Base-by-base conservation (phyloP, 1,284 basidiomycete genomes). In the Pseudozyma sp. region DNA sequence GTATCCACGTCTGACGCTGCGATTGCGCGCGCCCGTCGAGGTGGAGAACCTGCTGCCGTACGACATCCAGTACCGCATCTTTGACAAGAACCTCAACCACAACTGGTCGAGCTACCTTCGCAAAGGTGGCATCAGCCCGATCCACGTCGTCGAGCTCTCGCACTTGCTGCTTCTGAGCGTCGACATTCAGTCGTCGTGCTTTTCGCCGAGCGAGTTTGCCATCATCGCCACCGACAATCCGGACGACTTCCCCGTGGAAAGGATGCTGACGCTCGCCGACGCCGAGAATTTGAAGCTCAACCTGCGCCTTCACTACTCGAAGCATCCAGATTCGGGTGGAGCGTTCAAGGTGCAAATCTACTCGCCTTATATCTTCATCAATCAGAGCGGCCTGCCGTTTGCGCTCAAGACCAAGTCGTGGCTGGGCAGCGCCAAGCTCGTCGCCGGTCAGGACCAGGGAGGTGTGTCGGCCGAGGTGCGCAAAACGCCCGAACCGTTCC, bases 331-430 rank as follows among this genome's bases (percentile, higher is more conserved):
- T 65, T 93, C 94, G 11, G 97, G 96, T 4, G 95, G 97, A n/a
- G 94, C 96, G 1, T 97, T 97, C 88, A 96, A 94, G 85, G 93
- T 98, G 1, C 96, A 99, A 85, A 91, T 99, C 55, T 99, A 94
- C 84, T 91, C 90, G 75, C 95, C 97, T 3, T 99, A 92, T 84
- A 87, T 99, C 54, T 87, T 99, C 52, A 86, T 97, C 84, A 99
- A 99, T 86, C 97, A 97, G 87, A 94, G 94, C 0, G 92, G 91
- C 1, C 85, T 96, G 50, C 91, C 94, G 1, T 97, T 97, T 80
- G 87, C 87, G 39, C 87, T 97, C 37, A 90, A 89, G 72, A 90
- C 93, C 34, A 88, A 93, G 55, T 89, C 89, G 58, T 90, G 93
- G 71, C 87, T 92, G 8, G 90, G 90, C 14, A 87, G 89, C 9